phyloP scores from a whole-genome alignment of 805 yeast genomes.

The Brettanomyces nanus region DNA sequence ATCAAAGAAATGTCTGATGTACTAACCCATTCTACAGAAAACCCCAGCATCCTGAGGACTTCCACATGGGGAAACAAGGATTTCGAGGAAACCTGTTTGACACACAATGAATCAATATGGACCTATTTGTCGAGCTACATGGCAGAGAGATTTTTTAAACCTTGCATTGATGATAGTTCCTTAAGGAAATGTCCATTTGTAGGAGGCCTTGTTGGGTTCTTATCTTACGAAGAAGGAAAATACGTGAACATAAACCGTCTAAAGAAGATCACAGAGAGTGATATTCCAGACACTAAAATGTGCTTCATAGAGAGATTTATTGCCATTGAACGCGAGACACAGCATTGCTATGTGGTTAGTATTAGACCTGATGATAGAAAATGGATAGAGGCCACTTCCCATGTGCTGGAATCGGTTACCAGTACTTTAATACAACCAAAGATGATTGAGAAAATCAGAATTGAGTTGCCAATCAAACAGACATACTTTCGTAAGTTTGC shows the following conservation, averaged over 20 bases:
- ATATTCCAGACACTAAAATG: slow-evolving; percentile 67
- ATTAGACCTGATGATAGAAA: slow-evolving; percentile 31
- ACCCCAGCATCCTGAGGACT: slow-evolving; percentile 16
- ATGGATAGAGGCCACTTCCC: slow-evolving; percentile 23
- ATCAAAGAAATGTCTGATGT: slow-evolving; percentile 33
- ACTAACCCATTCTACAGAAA: slow-evolving; percentile 55
- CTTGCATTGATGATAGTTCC: slow-evolving; percentile 16
- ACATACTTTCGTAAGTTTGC: slow-evolving; percentile 49
- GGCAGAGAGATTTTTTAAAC: slow-evolving; percentile 28
- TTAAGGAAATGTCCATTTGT: slow-evolving; percentile 57
- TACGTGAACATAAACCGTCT: slow-evolving; percentile 29
- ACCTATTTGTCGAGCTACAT: slow-evolving; percentile 40
- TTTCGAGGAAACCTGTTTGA: slow-evolving; percentile 22
- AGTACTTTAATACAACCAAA: not conserved
- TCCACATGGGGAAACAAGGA: slow-evolving; percentile 22
- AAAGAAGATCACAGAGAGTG: slow-evolving; percentile 29
- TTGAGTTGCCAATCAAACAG: slow-evolving; percentile 42
- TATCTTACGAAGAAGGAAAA: slow-evolving; percentile 85
- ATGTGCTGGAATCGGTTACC: not conserved
- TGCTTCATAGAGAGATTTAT: slow-evolving; percentile 63
- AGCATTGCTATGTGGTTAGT: slow-evolving; percentile 42
- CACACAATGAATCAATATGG: slow-evolving; percentile 31
- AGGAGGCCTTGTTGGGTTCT: slow-evolving; percentile 86
- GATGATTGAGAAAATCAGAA: slow-evolving; percentile 15
- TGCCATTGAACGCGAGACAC: slow-evolving; percentile 38